phyloP scores from a whole-genome alignment of 2,329 filamentous ascomycete species.

The Claviceps arundinis region DNA sequence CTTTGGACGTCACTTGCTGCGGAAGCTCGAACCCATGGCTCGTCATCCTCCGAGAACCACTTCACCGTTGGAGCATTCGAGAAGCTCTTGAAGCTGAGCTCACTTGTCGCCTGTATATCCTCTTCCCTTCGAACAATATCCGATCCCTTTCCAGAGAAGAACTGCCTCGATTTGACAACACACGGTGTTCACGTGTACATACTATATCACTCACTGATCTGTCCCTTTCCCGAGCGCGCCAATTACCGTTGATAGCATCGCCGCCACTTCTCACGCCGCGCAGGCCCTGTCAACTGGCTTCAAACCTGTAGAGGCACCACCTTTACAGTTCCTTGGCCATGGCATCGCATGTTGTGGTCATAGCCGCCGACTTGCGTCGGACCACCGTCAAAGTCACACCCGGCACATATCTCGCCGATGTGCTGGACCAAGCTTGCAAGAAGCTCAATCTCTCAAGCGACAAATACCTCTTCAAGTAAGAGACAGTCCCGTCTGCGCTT shows the following conservation, averaged over 20 bases:
- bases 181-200: too few species aligned
- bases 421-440: conserved; percentile 74
- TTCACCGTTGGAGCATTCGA: conserved; percentile 3
- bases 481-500: neutral
- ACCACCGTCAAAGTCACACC: conserved; percentile 74
- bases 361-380: conserved; percentile 66
- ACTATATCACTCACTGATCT: too few species aligned
- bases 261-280: neutral
- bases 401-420: conserved; percentile 67
- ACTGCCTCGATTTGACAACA: too few species aligned
- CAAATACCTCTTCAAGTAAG: conserved; percentile 70
- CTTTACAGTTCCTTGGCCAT: conserved; percentile 31
- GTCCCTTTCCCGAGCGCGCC: too few species aligned
- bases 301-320: too few species aligned
- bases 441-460: conserved; percentile 63
- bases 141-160: too few species aligned
- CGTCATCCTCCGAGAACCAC: neutral
- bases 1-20: neutral
- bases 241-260: neutral
- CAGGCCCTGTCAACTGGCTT: too few species aligned
- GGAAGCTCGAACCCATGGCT: neutral
- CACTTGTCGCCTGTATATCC: too few species aligned
- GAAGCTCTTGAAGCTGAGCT: neutral
- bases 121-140: too few species aligned
- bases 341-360: conserved; percentile 80